Percentiles rank a stretch among this genome's conserved stretches.
Evolutionary conservation across 2,329 filamentous ascomycete genomes (phyloP).

Genomic region (Exserohilum turcica): DNA sequence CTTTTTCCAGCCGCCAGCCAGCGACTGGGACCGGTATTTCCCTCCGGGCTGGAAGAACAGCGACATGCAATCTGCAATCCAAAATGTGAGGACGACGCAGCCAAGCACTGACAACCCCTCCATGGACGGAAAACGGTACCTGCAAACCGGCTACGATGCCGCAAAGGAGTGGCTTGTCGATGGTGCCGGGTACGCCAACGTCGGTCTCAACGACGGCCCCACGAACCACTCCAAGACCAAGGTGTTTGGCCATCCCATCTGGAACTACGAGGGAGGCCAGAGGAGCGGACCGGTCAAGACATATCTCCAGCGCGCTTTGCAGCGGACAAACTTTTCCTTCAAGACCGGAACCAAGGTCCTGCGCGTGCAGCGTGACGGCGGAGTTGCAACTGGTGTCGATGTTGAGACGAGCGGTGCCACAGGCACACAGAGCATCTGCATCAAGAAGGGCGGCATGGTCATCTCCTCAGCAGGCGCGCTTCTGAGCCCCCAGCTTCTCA

Average conservation of each 20-base stretch:
- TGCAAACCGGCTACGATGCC: conserved; percentile 56
- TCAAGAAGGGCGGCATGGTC: conserved; percentile 35
- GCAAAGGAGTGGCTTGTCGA: conserved; percentile 59
- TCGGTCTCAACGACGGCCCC: conserved; percentile 54
- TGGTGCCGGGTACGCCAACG: conserved; percentile 54
- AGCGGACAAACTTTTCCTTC: conserved; percentile 41
- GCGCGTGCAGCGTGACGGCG: conserved; percentile 51
- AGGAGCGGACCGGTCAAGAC: conserved; percentile 57
- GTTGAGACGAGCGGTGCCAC: conserved; percentile 42
- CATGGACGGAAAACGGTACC: conserved; percentile 52
- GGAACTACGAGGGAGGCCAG: conserved; percentile 57
- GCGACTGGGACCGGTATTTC: conserved; percentile 59
- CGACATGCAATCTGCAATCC: conserved; percentile 56
- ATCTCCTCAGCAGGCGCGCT: conserved; percentile 43
- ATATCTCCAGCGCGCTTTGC: conserved; percentile 58
- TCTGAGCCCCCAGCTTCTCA: conserved; percentile 46
- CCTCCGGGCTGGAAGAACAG: conserved; percentile 58
- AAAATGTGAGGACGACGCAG: conserved; percentile 53
- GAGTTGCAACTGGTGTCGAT: conserved; percentile 52
- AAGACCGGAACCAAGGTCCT: conserved; percentile 52
- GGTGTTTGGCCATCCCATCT: conserved; percentile 57
- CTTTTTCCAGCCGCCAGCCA: conserved; percentile 59
- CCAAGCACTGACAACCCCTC: conserved; percentile 54
- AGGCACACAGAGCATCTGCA: conserved; percentile 36
- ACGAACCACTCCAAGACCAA: conserved; percentile 51